Percentiles rank a stretch among this genome's conserved stretches.
phyloP scores from a whole-genome alignment of 2,329 filamentous ascomycete species.

The Nannizziopsis arthrosporioides region DNA sequence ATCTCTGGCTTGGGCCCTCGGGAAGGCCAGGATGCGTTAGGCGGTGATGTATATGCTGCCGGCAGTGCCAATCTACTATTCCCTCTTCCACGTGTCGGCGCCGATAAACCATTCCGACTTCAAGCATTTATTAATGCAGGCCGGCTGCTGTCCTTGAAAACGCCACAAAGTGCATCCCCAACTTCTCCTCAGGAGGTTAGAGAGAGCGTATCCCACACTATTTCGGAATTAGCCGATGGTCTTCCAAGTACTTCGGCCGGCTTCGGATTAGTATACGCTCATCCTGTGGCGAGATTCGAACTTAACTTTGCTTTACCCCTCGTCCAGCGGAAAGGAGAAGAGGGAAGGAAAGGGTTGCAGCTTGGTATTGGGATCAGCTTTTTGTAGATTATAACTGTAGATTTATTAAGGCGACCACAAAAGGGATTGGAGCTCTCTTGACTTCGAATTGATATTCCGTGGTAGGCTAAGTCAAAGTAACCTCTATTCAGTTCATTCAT shows the following conservation, averaged over 20 bases:
- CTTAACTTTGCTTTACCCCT: slow-evolving; percentile 88
- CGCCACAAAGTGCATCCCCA: slow-evolving; percentile 36
- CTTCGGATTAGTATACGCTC: slow-evolving; percentile 84
- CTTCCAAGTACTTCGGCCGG: slow-evolving; percentile 78
- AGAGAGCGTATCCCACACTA: slow-evolving; percentile 42
- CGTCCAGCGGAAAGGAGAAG: slow-evolving; percentile 68
- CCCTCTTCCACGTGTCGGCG: slow-evolving; percentile 69
- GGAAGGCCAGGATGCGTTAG: slow-evolving; percentile 73
- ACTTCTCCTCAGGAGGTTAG: slow-evolving; percentile 40
- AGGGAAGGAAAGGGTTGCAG: slow-evolving; percentile 79
- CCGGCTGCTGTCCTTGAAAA: slow-evolving; percentile 64
- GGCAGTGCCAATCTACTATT: slow-evolving; percentile 76
- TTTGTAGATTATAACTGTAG: slow-evolving; percentile 45
- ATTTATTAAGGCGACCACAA: slow-evolving; percentile 1
- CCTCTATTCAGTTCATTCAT: too few species aligned
- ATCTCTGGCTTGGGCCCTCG: slow-evolving; percentile 79
- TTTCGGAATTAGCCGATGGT: slow-evolving; percentile 60
- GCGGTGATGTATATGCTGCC: slow-evolving; percentile 84
- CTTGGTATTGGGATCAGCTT: slow-evolving; percentile 97
- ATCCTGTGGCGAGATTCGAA: slow-evolving; percentile 86
- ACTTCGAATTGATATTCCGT: not conserved
- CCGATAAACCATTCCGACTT: slow-evolving; percentile 71
- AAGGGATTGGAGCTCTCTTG: not conserved
- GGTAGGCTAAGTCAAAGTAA: not conserved
- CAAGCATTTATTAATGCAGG: slow-evolving; percentile 90